phyloP scores from a whole-genome alignment of 129 eudicot species.

The Pulicaria dysenterica region DNA sequence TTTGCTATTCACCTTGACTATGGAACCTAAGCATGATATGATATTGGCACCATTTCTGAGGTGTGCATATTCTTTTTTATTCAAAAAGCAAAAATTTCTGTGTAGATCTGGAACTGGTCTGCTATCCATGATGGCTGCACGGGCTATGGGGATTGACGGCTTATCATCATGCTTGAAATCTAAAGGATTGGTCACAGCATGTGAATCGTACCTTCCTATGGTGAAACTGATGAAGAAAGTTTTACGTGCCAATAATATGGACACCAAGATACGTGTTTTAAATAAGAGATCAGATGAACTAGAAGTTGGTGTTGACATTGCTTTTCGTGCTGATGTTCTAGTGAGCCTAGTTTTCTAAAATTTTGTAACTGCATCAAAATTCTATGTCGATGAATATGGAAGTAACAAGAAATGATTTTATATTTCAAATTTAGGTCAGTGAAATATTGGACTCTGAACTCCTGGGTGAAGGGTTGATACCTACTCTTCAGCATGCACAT shows the following conservation, averaged over 20 bases:
- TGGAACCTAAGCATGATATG: not conserved
- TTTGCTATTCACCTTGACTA: too few relatives aligned
- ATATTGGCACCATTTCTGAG: not conserved
- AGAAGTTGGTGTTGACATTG: slow-evolving; percentile 71
- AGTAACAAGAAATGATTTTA: not conserved
- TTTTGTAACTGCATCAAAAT: not conserved
- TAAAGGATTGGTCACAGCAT: slow-evolving; percentile 70
- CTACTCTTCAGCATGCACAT: slow-evolving; percentile 89
- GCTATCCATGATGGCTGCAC: slow-evolving; percentile 94
- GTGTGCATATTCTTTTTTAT: not conserved
- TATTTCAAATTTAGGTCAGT: slow-evolving; percentile 59
- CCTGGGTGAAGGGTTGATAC: slow-evolving; percentile 92
- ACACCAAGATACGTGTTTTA: slow-evolving; percentile 54
- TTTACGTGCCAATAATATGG: slow-evolving; percentile 72
- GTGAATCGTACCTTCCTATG: slow-evolving; percentile 98
- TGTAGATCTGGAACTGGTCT: slow-evolving; percentile 93
- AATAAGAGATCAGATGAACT: slow-evolving; percentile 86
- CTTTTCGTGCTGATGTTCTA: slow-evolving; percentile 80
- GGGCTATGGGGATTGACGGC: slow-evolving; percentile 53
- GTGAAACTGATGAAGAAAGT: slow-evolving; percentile 86
- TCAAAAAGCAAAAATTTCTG: not conserved
- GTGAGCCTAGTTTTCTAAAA: slow-evolving; percentile 46
- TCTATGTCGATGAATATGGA: not conserved
- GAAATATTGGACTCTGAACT: slow-evolving; percentile 93
- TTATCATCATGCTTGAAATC: slow-evolving; percentile 5